Conservation (phyloP, 805 yeast species). For the Saccharomycopsis malanga region DNA sequence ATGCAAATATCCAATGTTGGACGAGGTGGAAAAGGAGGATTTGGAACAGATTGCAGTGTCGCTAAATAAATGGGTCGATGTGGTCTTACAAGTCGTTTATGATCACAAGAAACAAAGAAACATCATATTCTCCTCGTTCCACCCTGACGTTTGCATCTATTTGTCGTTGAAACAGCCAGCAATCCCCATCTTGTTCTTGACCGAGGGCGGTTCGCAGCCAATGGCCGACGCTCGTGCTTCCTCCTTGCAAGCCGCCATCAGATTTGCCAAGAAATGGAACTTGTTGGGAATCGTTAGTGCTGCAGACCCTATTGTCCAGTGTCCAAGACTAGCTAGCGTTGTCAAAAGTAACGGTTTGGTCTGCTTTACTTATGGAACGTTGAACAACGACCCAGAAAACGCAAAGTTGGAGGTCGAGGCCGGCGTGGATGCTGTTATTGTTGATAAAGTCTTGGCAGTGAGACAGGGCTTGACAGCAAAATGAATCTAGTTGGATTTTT, state of each 20-base stretch:
- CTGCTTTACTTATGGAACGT: constrained; percentile 84
- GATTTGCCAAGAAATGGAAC: constrained; percentile 89
- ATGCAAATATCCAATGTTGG: constrained; percentile 91
- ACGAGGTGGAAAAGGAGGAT: constrained; percentile 83
- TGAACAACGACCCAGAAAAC: constrained; percentile 77
- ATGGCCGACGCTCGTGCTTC: constrained; percentile 90
- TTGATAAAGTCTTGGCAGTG: constrained; percentile 90
- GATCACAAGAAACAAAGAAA: constrained; percentile 77
- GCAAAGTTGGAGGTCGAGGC: constrained; percentile 83
- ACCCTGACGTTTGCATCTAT: constrained; percentile 85
- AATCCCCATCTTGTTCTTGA: constrained; percentile 81
- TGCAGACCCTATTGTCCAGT: constrained; percentile 74
- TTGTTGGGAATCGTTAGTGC: constrained; percentile 87
- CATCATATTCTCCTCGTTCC: constrained; percentile 85
- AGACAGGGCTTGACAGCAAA: constrained; percentile 60
- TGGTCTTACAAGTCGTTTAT: constrained; percentile 71
- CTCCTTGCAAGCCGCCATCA: constrained; percentile 81
- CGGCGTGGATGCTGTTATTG: constrained; percentile 98
- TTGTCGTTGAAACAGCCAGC: constrained; percentile 88
- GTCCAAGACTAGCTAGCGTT: constrained; percentile 86
- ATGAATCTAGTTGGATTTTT: background rate
- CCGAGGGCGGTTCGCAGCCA: constrained; percentile 76
- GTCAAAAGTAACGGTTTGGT: constrained; percentile 87
- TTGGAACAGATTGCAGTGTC: constrained; percentile 82
- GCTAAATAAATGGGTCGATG: constrained; percentile 82